A percentile compares a stretch with the other conserved stretches of the same genome.
These are phyloP conservation scores for Calonectria hawksworthii DNA, from an alignment of 2,329 filamentous ascomycete genomes.

Conservation along the genomic window DNA sequence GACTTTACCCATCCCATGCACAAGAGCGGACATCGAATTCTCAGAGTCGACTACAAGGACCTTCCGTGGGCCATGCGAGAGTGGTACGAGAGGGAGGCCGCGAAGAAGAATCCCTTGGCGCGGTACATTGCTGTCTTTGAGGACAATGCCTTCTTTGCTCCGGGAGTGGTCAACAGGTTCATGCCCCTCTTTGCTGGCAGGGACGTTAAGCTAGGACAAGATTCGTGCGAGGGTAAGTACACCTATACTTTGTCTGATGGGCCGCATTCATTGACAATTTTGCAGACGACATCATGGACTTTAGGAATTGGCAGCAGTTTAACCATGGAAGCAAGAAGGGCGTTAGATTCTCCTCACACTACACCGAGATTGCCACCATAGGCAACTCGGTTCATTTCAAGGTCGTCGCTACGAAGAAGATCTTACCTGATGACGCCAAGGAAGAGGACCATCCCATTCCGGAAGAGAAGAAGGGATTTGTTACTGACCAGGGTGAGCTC, in stretches of 20 bases:
- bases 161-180: neutral
- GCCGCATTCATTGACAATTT: neutral
- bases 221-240: neutral
- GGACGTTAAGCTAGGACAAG: neutral
- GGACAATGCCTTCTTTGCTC: neutral
- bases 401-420: neutral
- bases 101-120: neutral
- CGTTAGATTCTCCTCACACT: neutral
- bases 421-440: too few species aligned
- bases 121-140: neutral
- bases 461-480: neutral
- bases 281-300: neutral
- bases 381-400: neutral
- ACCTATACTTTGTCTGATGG: neutral
- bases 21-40: neutral
- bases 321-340: neutral
- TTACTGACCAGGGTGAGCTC: neutral
- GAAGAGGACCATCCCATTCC: neutral
- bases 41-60: neutral
- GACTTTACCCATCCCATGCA: neutral
- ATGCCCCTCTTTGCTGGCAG: neutral
- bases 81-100: neutral
- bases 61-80: neutral
- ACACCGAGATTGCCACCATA: neutral
- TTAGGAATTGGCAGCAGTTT: neutral